Conservation (phyloP, 495 filamentous ascomycete genomes). For the Penicillium bovifimosum region DNA sequence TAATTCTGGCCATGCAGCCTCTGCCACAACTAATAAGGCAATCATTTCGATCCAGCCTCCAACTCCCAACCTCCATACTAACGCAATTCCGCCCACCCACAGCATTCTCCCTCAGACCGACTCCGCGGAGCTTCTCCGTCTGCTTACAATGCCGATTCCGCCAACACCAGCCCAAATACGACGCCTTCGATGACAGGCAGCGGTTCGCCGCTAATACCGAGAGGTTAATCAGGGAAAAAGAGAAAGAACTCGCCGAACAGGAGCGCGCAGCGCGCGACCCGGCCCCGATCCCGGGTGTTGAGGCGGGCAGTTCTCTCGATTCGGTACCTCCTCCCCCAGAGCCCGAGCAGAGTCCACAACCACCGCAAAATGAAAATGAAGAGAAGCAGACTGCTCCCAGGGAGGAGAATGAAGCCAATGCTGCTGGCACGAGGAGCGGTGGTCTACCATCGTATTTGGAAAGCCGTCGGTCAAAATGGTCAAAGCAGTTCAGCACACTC, state of each 20-base stretch:
- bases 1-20: conserved; percentile 37
- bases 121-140: conserved; percentile 30
- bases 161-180: conserved; percentile 15
- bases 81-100: conserved; percentile 18
- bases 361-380: conserved; percentile 4
- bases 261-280: conserved; percentile 18
- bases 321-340: conserved; percentile 9
- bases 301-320: conserved; percentile 20
- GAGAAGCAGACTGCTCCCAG: conserved; percentile 7
- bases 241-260: conserved; percentile 7
- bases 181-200: conserved; percentile 21
- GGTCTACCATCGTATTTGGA: conserved; percentile 75
- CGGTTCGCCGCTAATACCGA: conserved; percentile 14
- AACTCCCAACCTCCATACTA: conserved; percentile 18
- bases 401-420: background rate
- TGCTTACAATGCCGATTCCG: conserved; percentile 41
- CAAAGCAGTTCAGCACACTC: conserved; percentile 65
- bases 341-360: conserved; percentile 5
- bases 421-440: conserved; percentile 11
- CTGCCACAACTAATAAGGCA: conserved; percentile 40
- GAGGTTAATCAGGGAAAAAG: conserved; percentile 10
- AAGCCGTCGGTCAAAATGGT: conserved; percentile 61
- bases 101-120: conserved; percentile 20
- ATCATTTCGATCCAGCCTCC: conserved; percentile 30
- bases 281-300: conserved; percentile 12